Percentiles rank a stretch among this genome's conserved stretches.
Evolutionary conservation across 2,329 filamentous ascomycete species (phyloP).

Genomic region (Lachnellula arida): DNA sequence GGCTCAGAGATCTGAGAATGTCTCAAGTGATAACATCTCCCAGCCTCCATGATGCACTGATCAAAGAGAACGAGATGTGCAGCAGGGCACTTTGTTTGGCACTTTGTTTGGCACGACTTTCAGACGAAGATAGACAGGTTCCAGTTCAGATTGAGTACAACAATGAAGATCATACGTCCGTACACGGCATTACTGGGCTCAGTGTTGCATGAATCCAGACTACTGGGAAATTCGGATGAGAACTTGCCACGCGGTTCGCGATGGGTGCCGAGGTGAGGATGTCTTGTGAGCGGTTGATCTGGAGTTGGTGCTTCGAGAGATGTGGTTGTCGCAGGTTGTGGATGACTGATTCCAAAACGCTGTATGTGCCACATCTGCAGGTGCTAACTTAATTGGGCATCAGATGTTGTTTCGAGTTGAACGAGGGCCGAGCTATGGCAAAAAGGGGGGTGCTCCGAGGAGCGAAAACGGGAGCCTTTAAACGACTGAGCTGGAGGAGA

Average conservation of each 20-base stretch:
- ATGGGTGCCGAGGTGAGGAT: background rate
- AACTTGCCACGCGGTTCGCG: background rate
- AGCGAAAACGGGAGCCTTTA: background rate
- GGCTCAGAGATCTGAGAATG: background rate
- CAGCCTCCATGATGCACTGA: conserved; percentile 2
- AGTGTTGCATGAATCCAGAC: background rate
- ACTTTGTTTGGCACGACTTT: no score
- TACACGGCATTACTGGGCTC: background rate
- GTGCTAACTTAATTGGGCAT: background rate
- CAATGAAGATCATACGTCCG: conserved; percentile 8
- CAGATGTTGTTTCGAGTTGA: conserved; percentile 15
- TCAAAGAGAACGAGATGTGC: conserved; percentile 7
- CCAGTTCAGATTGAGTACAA: background rate
- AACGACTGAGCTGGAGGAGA: background rate
- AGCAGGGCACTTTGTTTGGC: no score
- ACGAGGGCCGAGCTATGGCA: background rate
- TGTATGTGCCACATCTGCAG: background rate
- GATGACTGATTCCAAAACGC: background rate
- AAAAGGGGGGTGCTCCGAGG: background rate
- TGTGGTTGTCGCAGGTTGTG: background rate
- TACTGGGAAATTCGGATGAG: background rate
- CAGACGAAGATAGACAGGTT: conserved; percentile 9
- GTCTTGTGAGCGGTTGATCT: background rate
- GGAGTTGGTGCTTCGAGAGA: background rate
- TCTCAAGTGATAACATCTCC: background rate